These are phyloP conservation scores for Colletotrichum sansevieriae DNA, from an alignment of 2,329 filamentous ascomycete species.

Conservation along the genomic window DNA sequence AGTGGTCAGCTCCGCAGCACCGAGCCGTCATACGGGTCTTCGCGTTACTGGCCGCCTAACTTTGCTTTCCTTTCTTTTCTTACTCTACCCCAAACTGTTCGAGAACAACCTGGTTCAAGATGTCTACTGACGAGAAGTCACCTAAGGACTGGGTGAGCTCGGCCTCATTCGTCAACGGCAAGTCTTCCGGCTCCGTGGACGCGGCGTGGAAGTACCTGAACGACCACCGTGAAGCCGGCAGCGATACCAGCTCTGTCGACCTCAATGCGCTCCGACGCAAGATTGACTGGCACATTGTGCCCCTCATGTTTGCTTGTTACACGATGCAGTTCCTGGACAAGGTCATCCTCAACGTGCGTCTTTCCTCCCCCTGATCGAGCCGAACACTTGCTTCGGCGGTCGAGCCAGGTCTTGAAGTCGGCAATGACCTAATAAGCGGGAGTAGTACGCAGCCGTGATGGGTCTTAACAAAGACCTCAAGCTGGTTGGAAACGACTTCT, in stretches of 20 bases:
- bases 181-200: conserved; percentile 52
- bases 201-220: conserved; percentile 61
- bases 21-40: background rate
- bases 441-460: conserved; percentile 76
- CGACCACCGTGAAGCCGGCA: conserved; percentile 54
- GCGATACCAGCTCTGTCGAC: conserved; percentile 53
- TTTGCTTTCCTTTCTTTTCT: background rate
- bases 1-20: conserved; percentile 13
- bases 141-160: conserved; percentile 39
- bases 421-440: conserved; percentile 20
- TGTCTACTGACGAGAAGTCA: conserved; percentile 47
- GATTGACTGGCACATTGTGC: conserved; percentile 71
- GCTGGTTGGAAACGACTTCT: conserved; percentile 71
- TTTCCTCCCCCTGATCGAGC: conserved; percentile 2
- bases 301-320: conserved; percentile 72
- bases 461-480: conserved; percentile 67
- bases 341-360: conserved; percentile 70
- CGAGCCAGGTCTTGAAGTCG: background rate
- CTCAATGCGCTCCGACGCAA: conserved; percentile 63
- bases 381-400: background rate
- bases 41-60: background rate
- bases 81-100: background rate
- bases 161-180: conserved; percentile 36
- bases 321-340: conserved; percentile 76
- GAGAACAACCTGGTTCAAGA: conserved; percentile 30